A percentile compares a stretch with the other conserved stretches of the same genome.
Evolutionary conservation across 1,284 basidiomycete genomes (phyloP).

Genomic region (Cryptococcus sp.): DNA sequence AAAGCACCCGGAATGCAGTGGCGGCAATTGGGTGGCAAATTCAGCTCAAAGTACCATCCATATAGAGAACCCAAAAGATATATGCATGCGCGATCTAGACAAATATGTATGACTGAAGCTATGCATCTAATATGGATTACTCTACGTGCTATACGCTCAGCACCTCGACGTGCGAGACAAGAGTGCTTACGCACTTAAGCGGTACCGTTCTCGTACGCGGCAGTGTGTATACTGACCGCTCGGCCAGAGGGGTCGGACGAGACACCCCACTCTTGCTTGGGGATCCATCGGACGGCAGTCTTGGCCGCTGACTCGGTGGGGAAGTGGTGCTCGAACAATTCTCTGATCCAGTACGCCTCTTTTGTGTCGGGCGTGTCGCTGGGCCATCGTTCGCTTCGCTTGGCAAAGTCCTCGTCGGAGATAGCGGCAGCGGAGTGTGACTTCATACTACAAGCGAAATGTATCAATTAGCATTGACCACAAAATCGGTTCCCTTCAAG

Average conservation of each 20-base stretch:
- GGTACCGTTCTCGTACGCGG: conserved; percentile 65
- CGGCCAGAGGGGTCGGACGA: conserved; percentile 91
- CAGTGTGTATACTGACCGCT: conserved; percentile 92
- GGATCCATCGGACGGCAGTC: conserved; percentile 94
- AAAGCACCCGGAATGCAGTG: too few relatives aligned
- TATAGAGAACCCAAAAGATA: too few relatives aligned
- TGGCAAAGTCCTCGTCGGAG: conserved; percentile 78
- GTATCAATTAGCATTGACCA: neutral
- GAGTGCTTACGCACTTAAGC: neutral
- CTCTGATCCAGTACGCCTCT: conserved; percentile 93
- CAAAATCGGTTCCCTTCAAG: too few relatives aligned
- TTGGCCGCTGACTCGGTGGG: conserved; percentile 80
- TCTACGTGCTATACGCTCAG: neutral
- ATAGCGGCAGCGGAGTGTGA: conserved; percentile 74
- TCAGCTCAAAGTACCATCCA: too few relatives aligned
- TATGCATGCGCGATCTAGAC: too few relatives aligned
- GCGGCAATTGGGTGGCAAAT: too few relatives aligned
- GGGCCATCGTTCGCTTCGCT: conserved; percentile 75
- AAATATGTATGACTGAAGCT: neutral
- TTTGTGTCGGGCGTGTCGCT: conserved; percentile 90
- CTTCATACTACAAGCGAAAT: conserved; percentile 89
- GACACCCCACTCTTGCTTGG: conserved; percentile 95
- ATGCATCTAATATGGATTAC: conserved; percentile 5
- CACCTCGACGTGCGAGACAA: neutral
- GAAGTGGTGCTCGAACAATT: conserved; percentile 89